Percentiles rank a stretch among this genome's conserved stretches.
Conservation (phyloP, 148 eudicot species). For the Chenopodium suecicum region DNA sequence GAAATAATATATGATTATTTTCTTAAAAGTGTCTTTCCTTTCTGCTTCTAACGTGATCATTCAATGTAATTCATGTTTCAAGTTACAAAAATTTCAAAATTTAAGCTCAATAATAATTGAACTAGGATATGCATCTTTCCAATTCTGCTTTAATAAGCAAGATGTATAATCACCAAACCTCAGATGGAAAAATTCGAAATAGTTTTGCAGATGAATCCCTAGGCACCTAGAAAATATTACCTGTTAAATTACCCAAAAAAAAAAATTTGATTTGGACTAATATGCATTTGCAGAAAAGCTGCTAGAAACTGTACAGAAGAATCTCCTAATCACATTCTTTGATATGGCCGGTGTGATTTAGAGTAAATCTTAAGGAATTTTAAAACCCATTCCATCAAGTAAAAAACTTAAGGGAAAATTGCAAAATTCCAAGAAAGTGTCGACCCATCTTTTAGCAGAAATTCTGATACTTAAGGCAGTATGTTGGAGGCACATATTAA, state of each 20-base stretch:
- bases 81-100: too few relatives aligned
- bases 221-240: background rate
- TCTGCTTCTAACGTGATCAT: background rate
- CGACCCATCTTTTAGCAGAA: background rate
- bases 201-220: background rate
- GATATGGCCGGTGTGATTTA: background rate
- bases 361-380: background rate
- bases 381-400: background rate
- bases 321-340: background rate
- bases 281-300: background rate
- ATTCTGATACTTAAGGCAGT: background rate
- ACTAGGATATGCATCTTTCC: background rate
- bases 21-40: background rate
- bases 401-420: background rate
- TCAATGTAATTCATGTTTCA: background rate
- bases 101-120: background rate
- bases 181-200: background rate
- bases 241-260: too few relatives aligned
- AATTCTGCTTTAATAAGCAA: slow-evolving; percentile 6
- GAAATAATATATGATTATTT: background rate
- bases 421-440: background rate
- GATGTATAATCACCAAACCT: background rate
- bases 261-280: background rate
- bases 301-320: background rate
- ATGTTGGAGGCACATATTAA: too few relatives aligned